These are phyloP conservation scores for Candida dubliniensis DNA, from an alignment of 1,139 yeast species.

Conservation along the genomic window DNA sequence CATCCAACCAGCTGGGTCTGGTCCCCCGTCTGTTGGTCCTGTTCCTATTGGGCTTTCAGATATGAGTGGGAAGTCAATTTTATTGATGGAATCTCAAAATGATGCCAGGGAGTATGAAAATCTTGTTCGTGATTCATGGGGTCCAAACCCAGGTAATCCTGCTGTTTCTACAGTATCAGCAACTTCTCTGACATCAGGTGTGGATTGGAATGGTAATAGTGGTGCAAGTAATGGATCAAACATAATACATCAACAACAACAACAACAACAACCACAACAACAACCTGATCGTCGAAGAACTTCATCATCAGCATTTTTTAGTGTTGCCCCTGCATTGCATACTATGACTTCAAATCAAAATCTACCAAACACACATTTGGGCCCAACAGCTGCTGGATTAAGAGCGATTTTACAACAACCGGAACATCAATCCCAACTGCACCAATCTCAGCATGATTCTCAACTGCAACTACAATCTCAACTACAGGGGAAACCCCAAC, in stretches of 20 bases:
- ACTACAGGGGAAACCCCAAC: constrained; percentile 14
- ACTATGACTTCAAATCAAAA: constrained; percentile 12
- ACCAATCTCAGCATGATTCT: constrained; percentile 21
- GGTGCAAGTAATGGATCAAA: constrained; percentile 13
- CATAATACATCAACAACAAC: constrained; percentile 3
- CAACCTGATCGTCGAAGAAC: constrained; percentile 24
- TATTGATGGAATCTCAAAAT: constrained; percentile 56
- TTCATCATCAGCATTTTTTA: constrained; percentile 39
- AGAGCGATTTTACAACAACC: constrained; percentile 13
- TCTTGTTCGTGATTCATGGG: constrained; percentile 53
- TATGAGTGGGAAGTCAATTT: constrained; percentile 52
- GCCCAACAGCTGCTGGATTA: constrained; percentile 14
- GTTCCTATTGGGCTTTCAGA: constrained; percentile 33
- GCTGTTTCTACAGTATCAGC: constrained; percentile 13
- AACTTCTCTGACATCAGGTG: constrained; percentile 32
- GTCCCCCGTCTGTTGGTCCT: constrained; percentile 16
- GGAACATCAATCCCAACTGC: constrained; percentile 15
- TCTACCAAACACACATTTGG: constrained; percentile 11
- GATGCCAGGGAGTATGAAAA: constrained; percentile 54
- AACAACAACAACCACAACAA: background rate
- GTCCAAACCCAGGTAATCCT: constrained; percentile 13
- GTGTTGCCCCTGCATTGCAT: constrained; percentile 18
- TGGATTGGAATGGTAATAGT: constrained; percentile 17
- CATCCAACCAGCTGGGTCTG: constrained; percentile 11
- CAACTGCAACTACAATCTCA: constrained; percentile 17